Evolutionary conservation across 1,139 yeast species (phyloP), one percentile per base, ranked within the genome.

Genomic region (Zhuliangozyma blackwelliae): DNA sequence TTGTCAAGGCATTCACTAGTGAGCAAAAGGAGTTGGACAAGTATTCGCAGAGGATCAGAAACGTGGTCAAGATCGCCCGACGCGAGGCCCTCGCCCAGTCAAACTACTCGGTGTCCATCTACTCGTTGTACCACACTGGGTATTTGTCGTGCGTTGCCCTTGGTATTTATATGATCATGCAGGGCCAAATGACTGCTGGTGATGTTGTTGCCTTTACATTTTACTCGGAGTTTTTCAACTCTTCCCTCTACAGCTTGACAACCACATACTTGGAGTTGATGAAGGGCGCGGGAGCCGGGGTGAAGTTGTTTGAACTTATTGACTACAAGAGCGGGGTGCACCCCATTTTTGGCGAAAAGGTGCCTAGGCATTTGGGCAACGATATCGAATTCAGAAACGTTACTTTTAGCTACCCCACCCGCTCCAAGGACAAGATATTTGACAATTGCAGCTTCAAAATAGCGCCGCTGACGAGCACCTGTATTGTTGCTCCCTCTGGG

Each of bases 401-500:
- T 23, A 69, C 65, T 2, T 90, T 90, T 61, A 68, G 80, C 39
- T 90, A 90, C 57, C 96, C 97, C n/a, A 81, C 95, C 1, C 75
- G 97, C 42, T 86, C 86, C n/a, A 77, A 80, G 40, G 87, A 84
- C 37, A 58, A 63, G 32, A 80, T 90, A 11, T 80, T 90, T 54
- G 60, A 79, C 19, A 75, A 77, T n/a, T 72, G 89, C 50, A 65
- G 74, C 28, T 72, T 89, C 37, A 67, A 61, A 9, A 73, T 89
- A 27, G 59, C 69, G 10, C 76, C 85, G 4, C 89, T 92, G 11
- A 82, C 88, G 38, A 86, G 88, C 41, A 80, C 92, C 6, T 92
- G 96, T 52, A 73, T 89, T 37, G 96, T 88, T 11, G 97, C 97
- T 1, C 86, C 92, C 11, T 85, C 95, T 13, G 97, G 97, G 1